These are phyloP conservation scores for Cynanchum wilfordii DNA, from an alignment of 257 asterid genomes.

Conservation along the genomic window DNA sequence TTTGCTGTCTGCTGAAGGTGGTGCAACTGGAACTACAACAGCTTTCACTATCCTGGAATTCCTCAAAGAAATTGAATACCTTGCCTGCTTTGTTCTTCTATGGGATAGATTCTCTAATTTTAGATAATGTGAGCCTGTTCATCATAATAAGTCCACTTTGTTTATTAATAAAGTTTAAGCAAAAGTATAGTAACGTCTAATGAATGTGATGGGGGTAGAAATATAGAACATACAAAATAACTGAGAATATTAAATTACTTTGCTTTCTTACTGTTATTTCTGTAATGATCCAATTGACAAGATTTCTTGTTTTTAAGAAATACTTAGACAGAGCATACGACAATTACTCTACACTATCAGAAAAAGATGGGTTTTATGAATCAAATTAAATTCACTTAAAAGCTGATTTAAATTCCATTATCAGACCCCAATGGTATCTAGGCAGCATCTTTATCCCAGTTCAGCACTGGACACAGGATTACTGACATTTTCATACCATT, in stretches of 20 bases:
- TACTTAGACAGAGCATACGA: background rate
- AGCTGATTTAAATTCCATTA: background rate
- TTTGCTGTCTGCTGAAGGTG: slow-evolving; percentile 50
- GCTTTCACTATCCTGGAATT: slow-evolving; percentile 47
- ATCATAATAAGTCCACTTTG: background rate
- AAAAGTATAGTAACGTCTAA: background rate
- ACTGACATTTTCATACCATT: background rate
- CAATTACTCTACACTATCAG: background rate
- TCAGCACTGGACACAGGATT: too few relatives aligned
- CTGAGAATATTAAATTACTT: background rate
- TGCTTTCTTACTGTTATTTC: background rate
- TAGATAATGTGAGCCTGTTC: slow-evolving; percentile 45
- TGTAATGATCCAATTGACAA: background rate
- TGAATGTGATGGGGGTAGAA: background rate
- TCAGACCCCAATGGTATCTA: background rate
- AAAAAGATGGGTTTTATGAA: background rate
- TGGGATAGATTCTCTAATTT: slow-evolving; percentile 52
- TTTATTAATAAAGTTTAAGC: background rate
- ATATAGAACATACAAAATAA: background rate
- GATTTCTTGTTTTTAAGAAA: background rate
- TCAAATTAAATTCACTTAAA: background rate
- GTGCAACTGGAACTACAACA: slow-evolving; percentile 62
- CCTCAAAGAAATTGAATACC: slow-evolving; percentile 37
- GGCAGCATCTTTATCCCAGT: background rate
- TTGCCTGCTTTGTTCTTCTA: slow-evolving; percentile 33